Evolutionary conservation across 306 rosid genomes (phyloP), one percentile per base, ranked within the genome.

Genomic region (Sindora glabra): DNA sequence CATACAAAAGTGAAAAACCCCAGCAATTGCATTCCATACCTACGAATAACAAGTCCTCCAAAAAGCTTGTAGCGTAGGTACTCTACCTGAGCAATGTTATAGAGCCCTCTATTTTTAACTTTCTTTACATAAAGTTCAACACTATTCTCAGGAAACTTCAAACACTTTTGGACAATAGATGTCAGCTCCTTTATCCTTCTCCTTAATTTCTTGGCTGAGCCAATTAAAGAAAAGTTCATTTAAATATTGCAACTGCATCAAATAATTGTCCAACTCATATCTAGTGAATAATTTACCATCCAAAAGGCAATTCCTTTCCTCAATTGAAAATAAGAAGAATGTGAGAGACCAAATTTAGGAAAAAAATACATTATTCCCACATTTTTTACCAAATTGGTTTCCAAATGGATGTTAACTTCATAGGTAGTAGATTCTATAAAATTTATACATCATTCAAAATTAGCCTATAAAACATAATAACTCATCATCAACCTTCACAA

Each of bases 111-210:
- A 48, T 84, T 84, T 65, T 78, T 76, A 23, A 84, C 91, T 60
- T 84, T 84, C 91, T 84, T 87, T 12, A 87, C 91, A 59, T 84
- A 84, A n/a, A 84, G 91, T 73, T 81, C 91, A 4, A 84, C 91
- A 12, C 85, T 79, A 70, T 78, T 78, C 66, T 84, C 91, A 0
- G 90, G 90, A 56, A 84, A 84, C 82, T 78, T 84, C 29, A 84
- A 84, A 48, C 90, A 57, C 80, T 84, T 84, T 77, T 84, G 91
- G 11, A 84, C 91, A 44, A 81, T 77, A 44, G 91, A 84, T 10
- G 87, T 84, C n/a, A 84, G 63, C 39, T 84, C 91, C 68, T 87
- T 75, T 15, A 84, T 84, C 38, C 87, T 84, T 59, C 91, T 81
- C 16, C 91, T 87, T n/a, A n/a, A n/a, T 63, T 84, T 84, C 77